Conservation (phyloP, 352 stramenopile species). For the Phytopythium boreale region DNA sequence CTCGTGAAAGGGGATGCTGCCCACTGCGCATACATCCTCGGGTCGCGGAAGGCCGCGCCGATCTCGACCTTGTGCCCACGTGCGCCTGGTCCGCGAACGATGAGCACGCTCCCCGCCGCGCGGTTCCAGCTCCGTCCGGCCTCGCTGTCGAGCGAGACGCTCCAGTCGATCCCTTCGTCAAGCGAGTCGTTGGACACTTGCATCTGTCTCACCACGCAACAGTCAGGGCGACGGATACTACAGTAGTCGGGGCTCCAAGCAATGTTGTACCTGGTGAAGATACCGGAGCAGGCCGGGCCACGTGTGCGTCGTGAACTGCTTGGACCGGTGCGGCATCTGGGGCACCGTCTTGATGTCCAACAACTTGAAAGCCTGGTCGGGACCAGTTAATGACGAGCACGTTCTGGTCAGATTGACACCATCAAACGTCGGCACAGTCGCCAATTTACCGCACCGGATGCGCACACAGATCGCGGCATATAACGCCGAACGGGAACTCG, state of each 20-base stretch:
- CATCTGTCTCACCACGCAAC: conserved; percentile 27
- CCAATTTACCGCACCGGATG: conserved; percentile 38
- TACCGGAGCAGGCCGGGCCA: conserved; percentile 75
- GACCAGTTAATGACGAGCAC: not conserved
- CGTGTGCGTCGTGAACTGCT: conserved; percentile 71
- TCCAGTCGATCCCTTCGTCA: conserved; percentile 65
- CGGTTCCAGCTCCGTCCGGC: conserved; percentile 29
- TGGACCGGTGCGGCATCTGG: conserved; percentile 62
- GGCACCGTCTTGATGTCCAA: conserved; percentile 69
- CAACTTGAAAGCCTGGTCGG: conserved; percentile 56
- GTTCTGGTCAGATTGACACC: no score
- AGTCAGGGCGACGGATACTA: not conserved
- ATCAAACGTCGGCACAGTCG: not conserved
- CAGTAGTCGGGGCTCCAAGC: not conserved
- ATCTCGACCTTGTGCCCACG: conserved; percentile 7
- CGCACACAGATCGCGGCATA: conserved; percentile 47
- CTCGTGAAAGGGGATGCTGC: conserved; percentile 28
- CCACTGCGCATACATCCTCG: conserved; percentile 46
- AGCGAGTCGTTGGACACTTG: conserved; percentile 56
- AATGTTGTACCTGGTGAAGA: conserved; percentile 46
- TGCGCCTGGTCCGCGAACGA: conserved; percentile 39
- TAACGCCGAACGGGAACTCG: conserved; percentile 30
- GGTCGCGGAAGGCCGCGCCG: conserved; percentile 33
- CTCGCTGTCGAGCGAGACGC: conserved; percentile 30
- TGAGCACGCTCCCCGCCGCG: conserved; percentile 43